Conservation (phyloP, 2,329 filamentous ascomycete species). For the Colletotrichum sublineola region DNA sequence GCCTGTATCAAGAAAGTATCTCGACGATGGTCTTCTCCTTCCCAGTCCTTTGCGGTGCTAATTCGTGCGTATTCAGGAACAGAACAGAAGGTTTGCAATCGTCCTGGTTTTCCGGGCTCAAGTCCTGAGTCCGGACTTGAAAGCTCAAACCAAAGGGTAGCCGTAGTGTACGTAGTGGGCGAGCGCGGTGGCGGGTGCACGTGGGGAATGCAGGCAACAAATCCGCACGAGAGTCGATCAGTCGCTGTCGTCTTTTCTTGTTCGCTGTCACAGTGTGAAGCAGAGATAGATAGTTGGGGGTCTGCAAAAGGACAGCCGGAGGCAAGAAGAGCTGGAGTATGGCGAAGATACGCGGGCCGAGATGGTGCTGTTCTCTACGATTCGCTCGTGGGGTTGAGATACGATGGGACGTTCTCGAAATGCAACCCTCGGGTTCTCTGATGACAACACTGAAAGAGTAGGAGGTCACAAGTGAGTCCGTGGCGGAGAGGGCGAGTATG, state of each 20-base stretch:
- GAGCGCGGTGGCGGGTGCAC: slow-evolving; percentile 27
- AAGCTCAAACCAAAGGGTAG: slow-evolving; percentile 24
- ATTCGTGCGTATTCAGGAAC: neutral
- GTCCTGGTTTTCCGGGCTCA: slow-evolving; percentile 15
- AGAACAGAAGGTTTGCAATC: neutral
- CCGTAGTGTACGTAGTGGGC: slow-evolving; percentile 2
- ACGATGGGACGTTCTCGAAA: neutral
- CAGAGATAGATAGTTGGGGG: slow-evolving; percentile 11
- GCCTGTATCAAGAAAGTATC: neutral
- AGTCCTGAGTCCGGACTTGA: slow-evolving; percentile 23
- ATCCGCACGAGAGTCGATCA: slow-evolving; percentile 33
- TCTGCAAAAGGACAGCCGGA: slow-evolving; percentile 16
- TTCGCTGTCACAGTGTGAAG: slow-evolving; percentile 23
- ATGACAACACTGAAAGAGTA: neutral
- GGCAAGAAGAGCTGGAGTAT: neutral
- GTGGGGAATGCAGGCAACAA: slow-evolving; percentile 36
- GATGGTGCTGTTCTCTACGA: neutral
- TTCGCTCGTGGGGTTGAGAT: neutral
- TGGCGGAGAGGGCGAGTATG: neutral
- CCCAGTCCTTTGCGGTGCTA: neutral
- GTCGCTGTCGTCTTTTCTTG: slow-evolving; percentile 28
- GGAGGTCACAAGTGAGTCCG: neutral
- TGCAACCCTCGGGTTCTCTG: neutral
- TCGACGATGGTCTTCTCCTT: slow-evolving; percentile 4
- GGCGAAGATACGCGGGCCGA: neutral